These are phyloP conservation scores for Delonix regia DNA, from an alignment of 306 rosid genomes.

Conservation along the genomic window DNA sequence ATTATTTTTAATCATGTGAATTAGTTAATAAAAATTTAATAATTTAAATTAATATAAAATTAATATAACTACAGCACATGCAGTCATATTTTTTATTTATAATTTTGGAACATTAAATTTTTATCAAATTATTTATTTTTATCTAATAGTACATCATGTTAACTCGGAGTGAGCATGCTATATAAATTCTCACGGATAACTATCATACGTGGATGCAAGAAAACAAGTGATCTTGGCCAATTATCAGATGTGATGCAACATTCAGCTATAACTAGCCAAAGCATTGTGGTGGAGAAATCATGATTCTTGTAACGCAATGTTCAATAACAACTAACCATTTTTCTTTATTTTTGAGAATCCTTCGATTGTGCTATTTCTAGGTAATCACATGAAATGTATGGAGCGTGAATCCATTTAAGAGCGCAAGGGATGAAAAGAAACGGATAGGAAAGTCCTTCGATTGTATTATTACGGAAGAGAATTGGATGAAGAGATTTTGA, in stretches of 20 bases:
- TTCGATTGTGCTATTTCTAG: no score
- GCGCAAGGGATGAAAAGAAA: background rate
- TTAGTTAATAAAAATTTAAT: no score
- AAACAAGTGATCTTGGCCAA: background rate
- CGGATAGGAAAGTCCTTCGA: background rate
- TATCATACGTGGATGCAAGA: background rate
- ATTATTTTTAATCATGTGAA: no score
- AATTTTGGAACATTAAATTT: no score
- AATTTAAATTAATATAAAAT: no score
- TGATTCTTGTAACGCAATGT: background rate
- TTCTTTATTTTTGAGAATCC: no score
- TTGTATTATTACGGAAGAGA: conserved; percentile 25
- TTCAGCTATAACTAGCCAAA: background rate
- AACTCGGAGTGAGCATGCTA: no score
- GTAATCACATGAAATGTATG: conserved; percentile 3
- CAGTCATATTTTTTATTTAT: no score
- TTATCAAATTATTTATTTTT: no score
- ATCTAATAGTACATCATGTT: no score
- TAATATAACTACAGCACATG: no score
- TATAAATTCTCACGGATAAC: no score
- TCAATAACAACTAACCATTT: background rate
- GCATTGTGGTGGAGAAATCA: background rate
- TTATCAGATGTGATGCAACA: background rate
- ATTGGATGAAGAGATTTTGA: conserved; percentile 27
- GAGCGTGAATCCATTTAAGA: background rate